A percentile compares a stretch with the other conserved stretches of the same genome.
Conservation (phyloP, 164 flowering plant species). For the Stephania yunnanensis region DNA sequence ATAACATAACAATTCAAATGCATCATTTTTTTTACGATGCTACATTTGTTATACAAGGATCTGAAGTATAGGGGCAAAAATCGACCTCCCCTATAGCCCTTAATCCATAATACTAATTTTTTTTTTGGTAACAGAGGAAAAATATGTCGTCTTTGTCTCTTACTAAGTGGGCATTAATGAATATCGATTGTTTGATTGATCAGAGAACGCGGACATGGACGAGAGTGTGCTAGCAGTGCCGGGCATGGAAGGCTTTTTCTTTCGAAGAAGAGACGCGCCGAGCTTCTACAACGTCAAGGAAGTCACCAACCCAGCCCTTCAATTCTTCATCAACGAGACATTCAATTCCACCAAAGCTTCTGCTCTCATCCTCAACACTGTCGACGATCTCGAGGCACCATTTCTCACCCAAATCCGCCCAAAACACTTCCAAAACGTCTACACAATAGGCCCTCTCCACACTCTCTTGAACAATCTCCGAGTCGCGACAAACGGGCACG, state of each 20-base stretch:
- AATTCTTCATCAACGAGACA: conserved; percentile 3
- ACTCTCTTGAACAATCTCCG: conserved; percentile 13
- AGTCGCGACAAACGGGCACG: background rate
- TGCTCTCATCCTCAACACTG: conserved; percentile 36
- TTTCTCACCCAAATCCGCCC: conserved; percentile 20
- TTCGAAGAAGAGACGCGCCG: conserved; percentile 39
- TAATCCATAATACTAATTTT: too few relatives aligned
- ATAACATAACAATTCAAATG: too few relatives aligned
- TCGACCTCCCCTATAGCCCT: too few relatives aligned
- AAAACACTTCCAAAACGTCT: conserved; percentile 20
- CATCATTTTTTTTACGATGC: too few relatives aligned
- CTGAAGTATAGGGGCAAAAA: too few relatives aligned
- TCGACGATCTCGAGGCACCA: conserved; percentile 36
- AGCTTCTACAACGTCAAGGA: conserved; percentile 22
- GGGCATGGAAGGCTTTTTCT: conserved; percentile 34
- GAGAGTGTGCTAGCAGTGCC: conserved; percentile 10
- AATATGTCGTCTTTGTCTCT: too few relatives aligned
- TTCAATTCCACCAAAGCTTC: conserved; percentile 10
- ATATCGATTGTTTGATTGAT: background rate
- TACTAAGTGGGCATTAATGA: too few relatives aligned
- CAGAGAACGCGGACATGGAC: conserved; percentile 36
- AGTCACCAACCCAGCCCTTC: background rate
- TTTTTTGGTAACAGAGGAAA: too few relatives aligned
- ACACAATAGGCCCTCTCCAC: conserved; percentile 45
- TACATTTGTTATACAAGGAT: too few relatives aligned